Base-by-base conservation (phyloP, 2,329 filamentous ascomycete genomes). In the Fusarium cicatricum region DNA sequence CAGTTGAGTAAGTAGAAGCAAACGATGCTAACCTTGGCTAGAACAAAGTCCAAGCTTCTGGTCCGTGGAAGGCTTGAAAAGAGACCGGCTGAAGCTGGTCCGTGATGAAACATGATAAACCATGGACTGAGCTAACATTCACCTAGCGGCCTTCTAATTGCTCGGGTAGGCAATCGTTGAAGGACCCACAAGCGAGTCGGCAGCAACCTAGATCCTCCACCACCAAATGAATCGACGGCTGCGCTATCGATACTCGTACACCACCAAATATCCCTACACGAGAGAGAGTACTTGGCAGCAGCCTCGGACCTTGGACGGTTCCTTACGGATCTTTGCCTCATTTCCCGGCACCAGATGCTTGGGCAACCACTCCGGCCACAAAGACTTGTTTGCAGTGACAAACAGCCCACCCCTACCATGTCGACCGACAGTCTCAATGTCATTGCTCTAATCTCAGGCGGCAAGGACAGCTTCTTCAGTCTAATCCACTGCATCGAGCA, bases 391-490 rank as follows among this genome's bases (percentile, higher is more conserved):
- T 32, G 29, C 12, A n/a, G 14, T 14, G 5, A 12, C 29, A 32
- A 32, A 28, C 52, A 49, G 26, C 42, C 15, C 17, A 42, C 53
- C 36, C 39, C 36, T 50, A 61, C 40, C 66, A 82, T 81, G 79
- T 67, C 76, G 50, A 64, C 72, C 54, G 76, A 79, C 59, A 74
- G 76, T 58, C 78, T 89, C 62, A 89, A 93, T 66, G 92, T 97
- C 61, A 93, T 99, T 66, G 94, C 91, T 43, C 82, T 99, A 59
- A 89, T 99, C 62, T 99, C 95, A 16, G 95, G 95, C 56, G 95
- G 95, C 64, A 99, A 99, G 78, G 95, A 99, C 79, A 97, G 94
- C 63, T 89, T 99, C 74, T 98, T 90, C 79, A 94, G 91, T 16
- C 84, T 97, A 64, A 84, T 97, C 54, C 95, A 99, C 78, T 97